phyloP scores from a whole-genome alignment of 2,329 filamentous ascomycete genomes.

The Thermothelomyces thermophilus region DNA sequence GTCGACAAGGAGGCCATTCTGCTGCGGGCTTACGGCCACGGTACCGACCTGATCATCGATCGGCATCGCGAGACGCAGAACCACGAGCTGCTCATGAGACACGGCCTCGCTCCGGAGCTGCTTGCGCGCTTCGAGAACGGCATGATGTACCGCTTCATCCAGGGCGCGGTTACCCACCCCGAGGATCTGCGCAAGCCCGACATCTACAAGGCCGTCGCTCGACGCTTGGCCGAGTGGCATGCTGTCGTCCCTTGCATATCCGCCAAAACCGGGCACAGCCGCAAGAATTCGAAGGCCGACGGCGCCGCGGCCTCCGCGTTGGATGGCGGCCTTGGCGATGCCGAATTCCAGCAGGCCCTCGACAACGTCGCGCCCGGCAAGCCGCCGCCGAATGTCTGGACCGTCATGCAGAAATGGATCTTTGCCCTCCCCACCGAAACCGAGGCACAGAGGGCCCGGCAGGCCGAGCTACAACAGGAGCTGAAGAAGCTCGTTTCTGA shows the following conservation, averaged over 20 bases:
- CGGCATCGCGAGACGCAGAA: slow-evolving; percentile 74
- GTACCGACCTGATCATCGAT: slow-evolving; percentile 92
- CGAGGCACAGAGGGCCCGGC: slow-evolving; percentile 60
- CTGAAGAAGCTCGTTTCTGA: slow-evolving; percentile 61
- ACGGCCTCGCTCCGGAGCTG: slow-evolving; percentile 77
- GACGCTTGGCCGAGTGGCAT: slow-evolving; percentile 87
- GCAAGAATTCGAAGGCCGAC: slow-evolving; percentile 27
- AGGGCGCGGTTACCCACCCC: slow-evolving; percentile 71
- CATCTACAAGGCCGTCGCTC: slow-evolving; percentile 78
- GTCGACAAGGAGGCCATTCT: slow-evolving; percentile 81
- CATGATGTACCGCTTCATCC: slow-evolving; percentile 87
- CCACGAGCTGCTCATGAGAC: slow-evolving; percentile 79
- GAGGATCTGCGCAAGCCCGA: slow-evolving; percentile 69
- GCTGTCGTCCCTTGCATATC: slow-evolving; percentile 57
- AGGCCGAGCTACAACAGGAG: slow-evolving; percentile 65
- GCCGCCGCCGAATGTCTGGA: slow-evolving; percentile 83
- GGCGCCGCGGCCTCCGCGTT: slow-evolving; percentile 23
- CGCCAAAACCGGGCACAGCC: slow-evolving; percentile 34
- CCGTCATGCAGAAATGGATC: slow-evolving; percentile 94
- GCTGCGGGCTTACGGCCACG: slow-evolving; percentile 87
- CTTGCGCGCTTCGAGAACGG: slow-evolving; percentile 93
- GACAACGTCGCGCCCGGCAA: slow-evolving; percentile 56
- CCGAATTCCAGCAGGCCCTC: slow-evolving; percentile 37
- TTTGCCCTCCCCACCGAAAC: slow-evolving; percentile 71
- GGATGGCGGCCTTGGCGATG: slow-evolving; percentile 30